phyloP scores from a whole-genome alignment of 2,329 filamentous ascomycete species.

The Pochonia chlamydosporia region DNA sequence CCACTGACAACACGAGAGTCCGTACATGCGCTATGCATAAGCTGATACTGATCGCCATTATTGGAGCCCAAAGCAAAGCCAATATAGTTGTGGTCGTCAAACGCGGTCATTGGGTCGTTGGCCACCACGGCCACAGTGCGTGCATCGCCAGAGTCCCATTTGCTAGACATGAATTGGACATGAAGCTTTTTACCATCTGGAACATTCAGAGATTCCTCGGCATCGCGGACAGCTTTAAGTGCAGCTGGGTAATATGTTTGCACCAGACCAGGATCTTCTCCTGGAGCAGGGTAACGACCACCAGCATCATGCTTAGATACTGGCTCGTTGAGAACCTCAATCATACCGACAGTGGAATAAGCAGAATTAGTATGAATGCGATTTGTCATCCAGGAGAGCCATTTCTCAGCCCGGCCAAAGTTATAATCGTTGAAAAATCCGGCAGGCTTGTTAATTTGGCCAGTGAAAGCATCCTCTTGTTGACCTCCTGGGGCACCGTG shows the following conservation, averaged over 20 bases:
- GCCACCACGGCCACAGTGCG: slow-evolving; percentile 10
- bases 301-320: slow-evolving; percentile 20
- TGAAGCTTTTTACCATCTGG: slow-evolving; percentile 26
- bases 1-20: slow-evolving; percentile 34
- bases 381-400: slow-evolving; percentile 49
- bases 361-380: slow-evolving; percentile 42
- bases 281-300: slow-evolving; percentile 17
- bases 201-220: slow-evolving; percentile 13
- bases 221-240: slow-evolving; percentile 17
- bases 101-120: slow-evolving; percentile 40
- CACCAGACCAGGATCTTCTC: slow-evolving; percentile 14
- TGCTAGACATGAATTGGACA: slow-evolving; percentile 41
- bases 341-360: slow-evolving; percentile 52
- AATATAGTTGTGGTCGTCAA: slow-evolving; percentile 51
- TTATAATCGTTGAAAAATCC: slow-evolving; percentile 52
- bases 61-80: slow-evolving; percentile 9
- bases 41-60: slow-evolving; percentile 12
- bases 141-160: slow-evolving; percentile 44
- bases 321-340: slow-evolving; percentile 48
- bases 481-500: slow-evolving; percentile 46
- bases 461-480: slow-evolving; percentile 36
- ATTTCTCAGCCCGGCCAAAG: slow-evolving; percentile 47
- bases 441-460: slow-evolving; percentile 25
- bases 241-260: slow-evolving; percentile 17
- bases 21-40: slow-evolving; percentile 33